A percentile compares a stretch with the other conserved stretches of the same genome.
Evolutionary conservation across 352 stramenopile species (phyloP).

Genomic region (Aphanomyces stellatus): DNA sequence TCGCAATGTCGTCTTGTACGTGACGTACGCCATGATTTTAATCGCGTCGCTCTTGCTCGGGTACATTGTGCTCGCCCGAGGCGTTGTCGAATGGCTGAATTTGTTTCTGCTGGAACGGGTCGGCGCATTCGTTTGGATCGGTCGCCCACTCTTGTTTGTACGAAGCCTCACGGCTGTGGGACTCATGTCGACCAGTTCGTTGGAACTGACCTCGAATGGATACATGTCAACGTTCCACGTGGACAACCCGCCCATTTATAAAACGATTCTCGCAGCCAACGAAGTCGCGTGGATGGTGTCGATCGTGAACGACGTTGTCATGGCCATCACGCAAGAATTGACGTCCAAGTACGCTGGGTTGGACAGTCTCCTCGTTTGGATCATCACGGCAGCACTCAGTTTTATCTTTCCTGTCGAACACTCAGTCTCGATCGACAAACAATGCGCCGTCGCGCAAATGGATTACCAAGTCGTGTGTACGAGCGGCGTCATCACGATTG

Average conservation of each 20-base stretch:
- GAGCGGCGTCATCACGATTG: background rate
- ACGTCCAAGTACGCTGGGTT: background rate
- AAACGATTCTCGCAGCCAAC: background rate
- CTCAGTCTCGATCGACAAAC: background rate
- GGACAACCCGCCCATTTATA: background rate
- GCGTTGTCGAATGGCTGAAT: background rate
- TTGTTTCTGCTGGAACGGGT: constrained; percentile 1
- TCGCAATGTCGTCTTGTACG: background rate
- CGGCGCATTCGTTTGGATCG: constrained; percentile 9
- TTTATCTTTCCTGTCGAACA: background rate
- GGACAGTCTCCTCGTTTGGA: background rate
- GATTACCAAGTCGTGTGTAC: background rate
- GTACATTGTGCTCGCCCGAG: background rate
- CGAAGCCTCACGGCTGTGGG: constrained; percentile 2
- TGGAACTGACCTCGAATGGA: background rate
- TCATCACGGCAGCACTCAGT: background rate
- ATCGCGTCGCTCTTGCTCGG: background rate
- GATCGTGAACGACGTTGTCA: background rate
- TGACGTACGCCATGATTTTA: background rate
- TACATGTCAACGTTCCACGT: background rate
- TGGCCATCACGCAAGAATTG: constrained; percentile 7
- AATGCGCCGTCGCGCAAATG: background rate
- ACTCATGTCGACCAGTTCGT: background rate
- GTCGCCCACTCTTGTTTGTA: background rate
- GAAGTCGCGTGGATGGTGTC: constrained; percentile 12